These are phyloP conservation scores for Sanghuangporus sanghuang DNA, from an alignment of 1,284 basidiomycete genomes.

Conservation along the genomic window DNA sequence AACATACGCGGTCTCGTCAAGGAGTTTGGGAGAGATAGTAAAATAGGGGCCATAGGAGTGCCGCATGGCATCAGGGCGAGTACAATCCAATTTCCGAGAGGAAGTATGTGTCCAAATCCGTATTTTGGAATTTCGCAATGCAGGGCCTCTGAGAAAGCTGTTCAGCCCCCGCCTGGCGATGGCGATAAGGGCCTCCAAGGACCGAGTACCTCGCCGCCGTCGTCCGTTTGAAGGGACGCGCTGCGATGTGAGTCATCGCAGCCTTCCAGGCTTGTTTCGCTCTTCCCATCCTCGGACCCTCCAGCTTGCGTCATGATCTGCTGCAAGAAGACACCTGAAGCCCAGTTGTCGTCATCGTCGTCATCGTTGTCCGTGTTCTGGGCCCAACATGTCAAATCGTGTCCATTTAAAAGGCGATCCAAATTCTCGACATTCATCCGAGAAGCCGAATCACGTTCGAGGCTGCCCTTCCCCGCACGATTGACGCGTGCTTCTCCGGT, in stretches of 20 bases:
- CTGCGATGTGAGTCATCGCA: neutral
- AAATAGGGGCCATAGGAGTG: neutral
- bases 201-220: conserved; percentile 6
- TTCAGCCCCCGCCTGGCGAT: conserved; percentile 3
- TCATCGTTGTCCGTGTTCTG: conserved; percentile 9
- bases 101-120: neutral
- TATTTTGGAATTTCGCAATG: neutral
- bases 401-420: conserved; percentile 13
- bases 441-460: neutral
- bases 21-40: neutral
- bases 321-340: neutral
- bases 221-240: neutral
- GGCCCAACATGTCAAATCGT: neutral
- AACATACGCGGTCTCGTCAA: neutral
- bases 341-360: conserved; percentile 7
- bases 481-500: neutral
- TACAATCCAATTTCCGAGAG: neutral
- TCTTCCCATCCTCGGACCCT: neutral
- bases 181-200: conserved; percentile 16
- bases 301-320: neutral
- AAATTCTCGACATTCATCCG: conserved; percentile 13
- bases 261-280: neutral
- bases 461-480: neutral
- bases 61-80: neutral
- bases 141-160: neutral